Evolutionary conservation across 2,329 filamentous ascomycete species (phyloP), one percentile per base, ranked within the genome.

Genomic region (Colletotrichum paranaense): DNA sequence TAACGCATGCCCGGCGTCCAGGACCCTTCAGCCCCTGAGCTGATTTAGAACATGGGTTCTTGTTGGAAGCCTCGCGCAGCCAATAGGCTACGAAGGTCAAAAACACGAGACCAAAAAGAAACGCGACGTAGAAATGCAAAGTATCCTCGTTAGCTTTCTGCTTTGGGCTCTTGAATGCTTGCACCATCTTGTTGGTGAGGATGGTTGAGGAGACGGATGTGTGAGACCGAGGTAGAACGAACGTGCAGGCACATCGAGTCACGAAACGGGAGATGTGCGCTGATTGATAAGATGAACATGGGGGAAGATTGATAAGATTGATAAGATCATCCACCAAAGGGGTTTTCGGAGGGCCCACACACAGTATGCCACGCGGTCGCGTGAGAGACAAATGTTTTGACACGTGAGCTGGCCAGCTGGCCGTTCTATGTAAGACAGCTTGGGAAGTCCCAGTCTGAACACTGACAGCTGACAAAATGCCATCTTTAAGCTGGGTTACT

Each of bases 281-380:
- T 62, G 63, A 67, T 64, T 67, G 62, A 71, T 71, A 60, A 67
- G 68, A 71, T 71, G 28, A 67, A 7, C 26, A 59, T 24, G 32
- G 16, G 35, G n/a, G 24, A 24, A 35, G 58, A 68, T 60, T 55
- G 66, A 62, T 11, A 16, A 32, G 32, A 68, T 68, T 49, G 42
- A 49, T 49, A 49, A 49, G 53, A 68, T 57, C 28, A 19, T 30
- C 4, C 24, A 57, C 19, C 26, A 57, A 30, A 57, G 16, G 11
- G 26, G 19, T 30, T 57, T 56, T 30, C 2, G 28, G 28, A 24
- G 42, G 16, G 42, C 38, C 38, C 38, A 42, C 38, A 42, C 14
- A 16, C 38, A 42, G 42, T 19, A 9, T 8, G 19, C 42, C 42
- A 49, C 42, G 42, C 42, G 42, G 42, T n/a, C 42, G 19, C 42